These are phyloP conservation scores for Poa pratensis DNA, from an alignment of 176 grass and related monocot genomes.

Conservation along the genomic window DNA sequence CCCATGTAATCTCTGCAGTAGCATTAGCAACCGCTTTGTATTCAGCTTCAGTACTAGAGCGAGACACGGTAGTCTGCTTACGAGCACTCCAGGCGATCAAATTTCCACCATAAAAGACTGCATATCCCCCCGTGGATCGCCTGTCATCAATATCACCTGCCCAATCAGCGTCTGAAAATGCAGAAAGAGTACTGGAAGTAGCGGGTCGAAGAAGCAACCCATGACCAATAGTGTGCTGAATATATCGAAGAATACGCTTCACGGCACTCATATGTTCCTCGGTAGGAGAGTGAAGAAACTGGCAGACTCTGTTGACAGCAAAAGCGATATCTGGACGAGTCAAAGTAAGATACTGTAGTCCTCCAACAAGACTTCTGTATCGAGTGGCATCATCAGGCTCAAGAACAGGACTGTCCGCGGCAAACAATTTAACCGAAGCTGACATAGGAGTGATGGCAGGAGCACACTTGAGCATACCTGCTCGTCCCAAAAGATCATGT, in stretches of 20 bases:
- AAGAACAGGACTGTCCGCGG: neutral
- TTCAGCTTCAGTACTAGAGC: neutral
- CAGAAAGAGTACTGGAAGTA: neutral
- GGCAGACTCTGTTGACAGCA: too few species aligned
- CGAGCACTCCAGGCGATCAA: neutral
- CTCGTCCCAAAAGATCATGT: neutral
- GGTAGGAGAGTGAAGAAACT: too few species aligned
- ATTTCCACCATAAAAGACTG: neutral
- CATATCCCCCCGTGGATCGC: neutral
- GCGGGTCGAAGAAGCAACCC: neutral
- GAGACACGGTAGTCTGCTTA: neutral
- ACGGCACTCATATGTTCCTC: neutral
- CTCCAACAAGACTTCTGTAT: too few species aligned
- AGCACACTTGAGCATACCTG: neutral
- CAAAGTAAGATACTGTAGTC: too few species aligned
- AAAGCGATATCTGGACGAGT: too few species aligned
- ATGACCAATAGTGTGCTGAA: neutral
- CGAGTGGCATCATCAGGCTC: neutral
- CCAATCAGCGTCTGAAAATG: neutral
- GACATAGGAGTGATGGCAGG: neutral
- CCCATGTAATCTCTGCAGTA: too few species aligned
- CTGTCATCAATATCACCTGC: neutral
- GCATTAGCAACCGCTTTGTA: too few species aligned
- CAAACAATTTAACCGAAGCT: neutral
- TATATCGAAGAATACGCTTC: neutral